These are phyloP conservation scores for Coemansia sp. DNA, from an alignment of 192 early-diverging fungal genomes.

Conservation along the genomic window DNA sequence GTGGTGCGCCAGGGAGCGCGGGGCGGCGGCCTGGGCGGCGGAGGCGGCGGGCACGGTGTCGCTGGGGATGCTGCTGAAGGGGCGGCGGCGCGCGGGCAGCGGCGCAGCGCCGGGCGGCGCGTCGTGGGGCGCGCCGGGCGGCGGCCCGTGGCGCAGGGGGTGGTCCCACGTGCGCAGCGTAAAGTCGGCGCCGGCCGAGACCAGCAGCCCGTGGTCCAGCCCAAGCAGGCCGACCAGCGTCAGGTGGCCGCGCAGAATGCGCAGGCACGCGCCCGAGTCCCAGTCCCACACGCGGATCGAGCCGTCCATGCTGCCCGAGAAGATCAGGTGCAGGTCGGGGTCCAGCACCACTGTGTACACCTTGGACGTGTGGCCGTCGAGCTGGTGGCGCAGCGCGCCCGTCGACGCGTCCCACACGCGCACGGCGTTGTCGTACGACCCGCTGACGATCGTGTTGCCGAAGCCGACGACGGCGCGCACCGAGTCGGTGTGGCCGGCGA, in stretches of 20 bases:
- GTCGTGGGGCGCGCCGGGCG: not conserved
- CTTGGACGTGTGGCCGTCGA: constrained; percentile 86
- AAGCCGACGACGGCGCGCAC: constrained; percentile 91
- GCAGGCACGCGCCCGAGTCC: constrained; percentile 70
- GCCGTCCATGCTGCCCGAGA: constrained; percentile 92
- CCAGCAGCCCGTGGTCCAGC: constrained; percentile 75
- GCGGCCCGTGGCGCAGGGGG: constrained; percentile 35
- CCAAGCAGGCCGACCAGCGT: constrained; percentile 93
- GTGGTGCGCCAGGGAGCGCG: not conserved
- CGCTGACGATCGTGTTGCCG: constrained; percentile 82
- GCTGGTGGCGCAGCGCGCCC: constrained; percentile 62
- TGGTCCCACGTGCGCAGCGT: constrained; percentile 91
- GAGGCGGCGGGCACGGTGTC: constrained; percentile 13
- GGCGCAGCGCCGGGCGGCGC: not conserved
- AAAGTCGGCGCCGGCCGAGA: constrained; percentile 93
- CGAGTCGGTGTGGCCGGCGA: constrained; percentile 83
- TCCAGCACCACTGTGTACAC: constrained; percentile 94
- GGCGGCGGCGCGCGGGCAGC: constrained; percentile 7
- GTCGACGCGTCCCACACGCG: constrained; percentile 85
- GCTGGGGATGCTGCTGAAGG: constrained; percentile 41
- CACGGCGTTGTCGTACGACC: constrained; percentile 87
- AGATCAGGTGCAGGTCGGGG: constrained; percentile 75
- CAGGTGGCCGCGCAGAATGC: constrained; percentile 81
- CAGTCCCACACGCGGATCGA: constrained; percentile 91
- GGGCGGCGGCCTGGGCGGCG: not conserved